phyloP scores from a whole-genome alignment of 2,329 filamentous ascomycete genomes.

The Colletotrichum caudatum region DNA sequence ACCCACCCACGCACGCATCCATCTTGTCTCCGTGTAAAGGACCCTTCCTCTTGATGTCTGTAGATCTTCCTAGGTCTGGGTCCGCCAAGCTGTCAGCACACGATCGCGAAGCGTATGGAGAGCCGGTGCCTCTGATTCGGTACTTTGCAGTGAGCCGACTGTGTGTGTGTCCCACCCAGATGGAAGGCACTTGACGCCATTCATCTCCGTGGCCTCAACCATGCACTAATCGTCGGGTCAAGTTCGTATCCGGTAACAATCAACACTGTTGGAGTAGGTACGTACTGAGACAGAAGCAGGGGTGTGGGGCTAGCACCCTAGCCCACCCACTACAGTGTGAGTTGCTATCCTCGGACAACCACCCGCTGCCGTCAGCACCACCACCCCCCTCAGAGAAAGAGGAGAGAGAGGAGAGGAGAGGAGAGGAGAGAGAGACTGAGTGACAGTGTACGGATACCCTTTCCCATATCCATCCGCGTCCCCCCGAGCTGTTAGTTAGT shows the following conservation, averaged over 20 bases:
- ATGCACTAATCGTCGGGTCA: not conserved
- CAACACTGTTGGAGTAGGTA: slow-evolving; percentile 14
- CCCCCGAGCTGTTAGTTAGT: slow-evolving; percentile 37
- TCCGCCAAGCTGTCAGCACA: slow-evolving; percentile 39
- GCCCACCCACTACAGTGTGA: slow-evolving; percentile 15
- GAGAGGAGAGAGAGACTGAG: no score
- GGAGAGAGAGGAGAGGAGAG: no score
- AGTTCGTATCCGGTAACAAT: slow-evolving; percentile 25
- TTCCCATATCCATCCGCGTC: slow-evolving; percentile 42
- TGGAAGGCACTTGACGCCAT: slow-evolving; percentile 9
- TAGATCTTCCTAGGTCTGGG: slow-evolving; percentile 23
- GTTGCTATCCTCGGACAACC: slow-evolving; percentile 5
- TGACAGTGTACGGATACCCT: slow-evolving; percentile 4
- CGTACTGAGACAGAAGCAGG: not conserved
- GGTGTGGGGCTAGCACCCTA: not conserved
- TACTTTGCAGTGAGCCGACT: slow-evolving; percentile 16
- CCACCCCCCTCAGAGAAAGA: not conserved
- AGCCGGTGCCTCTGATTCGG: slow-evolving; percentile 32
- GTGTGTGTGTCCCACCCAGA: not conserved
- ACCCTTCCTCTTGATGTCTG: slow-evolving; percentile 14
- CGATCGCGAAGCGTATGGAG: slow-evolving; percentile 23
- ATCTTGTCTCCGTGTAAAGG: slow-evolving; percentile 8
- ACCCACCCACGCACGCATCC: no score
- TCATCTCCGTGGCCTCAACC: not conserved
- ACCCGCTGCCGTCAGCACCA: not conserved